Evolutionary conservation across 1,139 yeast species (phyloP).

Genomic region (Suhomyces chickasaworum): DNA sequence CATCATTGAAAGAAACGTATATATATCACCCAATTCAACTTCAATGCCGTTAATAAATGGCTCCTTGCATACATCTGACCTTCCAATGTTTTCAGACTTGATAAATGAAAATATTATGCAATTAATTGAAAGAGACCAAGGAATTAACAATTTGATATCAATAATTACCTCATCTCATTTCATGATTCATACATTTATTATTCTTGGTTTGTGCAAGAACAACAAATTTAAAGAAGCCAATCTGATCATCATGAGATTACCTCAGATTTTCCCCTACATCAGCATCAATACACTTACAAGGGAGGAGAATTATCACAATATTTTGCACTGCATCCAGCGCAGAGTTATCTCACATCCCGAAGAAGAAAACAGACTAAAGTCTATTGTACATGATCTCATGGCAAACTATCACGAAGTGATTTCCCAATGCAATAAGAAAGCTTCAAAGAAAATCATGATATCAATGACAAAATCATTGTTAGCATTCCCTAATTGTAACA

Average conservation of each 20-base stretch:
- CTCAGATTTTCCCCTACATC: constrained; percentile 18
- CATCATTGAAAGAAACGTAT: constrained; percentile 30
- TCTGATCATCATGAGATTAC: constrained; percentile 25
- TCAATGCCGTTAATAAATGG: constrained; percentile 34
- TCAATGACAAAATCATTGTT: constrained; percentile 6
- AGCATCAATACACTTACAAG: constrained; percentile 16
- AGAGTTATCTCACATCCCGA: neutral
- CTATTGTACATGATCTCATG: constrained; percentile 2
- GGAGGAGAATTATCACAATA: constrained; percentile 23
- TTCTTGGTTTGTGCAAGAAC: constrained; percentile 31
- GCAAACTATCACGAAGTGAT: constrained; percentile 2
- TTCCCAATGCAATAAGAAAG: neutral
- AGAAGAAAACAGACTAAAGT: neutral
- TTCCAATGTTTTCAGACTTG: constrained; percentile 33
- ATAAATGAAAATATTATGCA: constrained; percentile 22
- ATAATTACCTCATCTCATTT: constrained; percentile 29
- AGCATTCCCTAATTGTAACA: constrained; percentile 5
- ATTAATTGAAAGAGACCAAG: constrained; percentile 16
- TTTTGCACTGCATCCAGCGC: constrained; percentile 16
- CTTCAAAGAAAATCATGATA: neutral
- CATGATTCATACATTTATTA: constrained; percentile 29
- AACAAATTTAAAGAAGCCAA: constrained; percentile 30
- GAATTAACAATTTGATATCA: constrained; percentile 18
- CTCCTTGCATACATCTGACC: constrained; percentile 27
- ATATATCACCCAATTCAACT: constrained; percentile 23